Base-by-base conservation (phyloP, 2,329 filamentous ascomycete species). In the Hypomyces rosellus region DNA sequence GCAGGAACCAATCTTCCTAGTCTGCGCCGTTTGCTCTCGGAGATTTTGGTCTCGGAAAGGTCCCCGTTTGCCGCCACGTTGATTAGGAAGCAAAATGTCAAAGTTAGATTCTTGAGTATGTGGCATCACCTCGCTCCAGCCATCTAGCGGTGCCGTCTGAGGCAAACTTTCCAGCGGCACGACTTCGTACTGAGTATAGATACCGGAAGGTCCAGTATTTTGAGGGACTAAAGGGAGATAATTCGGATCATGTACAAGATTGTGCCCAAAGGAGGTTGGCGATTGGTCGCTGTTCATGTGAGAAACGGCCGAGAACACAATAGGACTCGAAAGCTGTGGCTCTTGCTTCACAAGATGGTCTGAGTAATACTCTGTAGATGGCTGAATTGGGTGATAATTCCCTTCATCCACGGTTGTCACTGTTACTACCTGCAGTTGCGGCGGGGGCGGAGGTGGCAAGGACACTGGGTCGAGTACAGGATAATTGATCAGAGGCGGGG, bases 1-100 rank as follows among this genome's bases (percentile, higher is more conserved):
- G 57, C 80, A 84, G 16, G 77, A 80, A 8, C 78, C 79, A 15
- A 79, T 76, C 48, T 75, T 76, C 52, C 80, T 71, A 2, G 79
- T 82, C 50, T 75, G 69, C 1, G 80, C 80, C 1, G 80, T 83
- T 55, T 75, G 69, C 53, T 78, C 70, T 20, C 78, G 73, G 30
- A 74, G 68, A 9, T 65, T 65, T n/a, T 70, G 67, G 46, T 78
- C 74, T 52, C 73, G 77, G 63, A 82, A 83, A 2, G 78, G 79
- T 0, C 77, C 78, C 11, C 78, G 62, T 53, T 69, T 70, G 11
- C 67, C 67, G 37, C 60, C 61, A 38, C 65, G 58, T 49, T 66
- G 63, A 34, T 62, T 63, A 13, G 64, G 58, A 37, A 62, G 46
- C 5, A 64, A 45, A 33, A 64, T 60, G 48, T 68, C 61, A 53